Evolutionary conservation across 345 rosid species (phyloP).

Genomic region (Dovyalis caffra): DNA sequence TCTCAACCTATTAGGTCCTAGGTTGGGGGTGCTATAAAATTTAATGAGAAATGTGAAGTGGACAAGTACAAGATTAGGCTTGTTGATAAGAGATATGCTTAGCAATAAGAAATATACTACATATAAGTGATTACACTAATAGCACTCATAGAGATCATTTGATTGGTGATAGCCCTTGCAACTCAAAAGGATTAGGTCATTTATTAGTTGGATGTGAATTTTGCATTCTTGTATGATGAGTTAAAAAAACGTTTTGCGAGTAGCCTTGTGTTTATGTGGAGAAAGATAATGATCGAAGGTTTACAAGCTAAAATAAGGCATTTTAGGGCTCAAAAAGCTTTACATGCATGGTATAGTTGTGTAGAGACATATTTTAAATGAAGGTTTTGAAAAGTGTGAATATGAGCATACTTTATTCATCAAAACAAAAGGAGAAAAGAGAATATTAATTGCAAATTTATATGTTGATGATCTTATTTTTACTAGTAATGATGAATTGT

Average conservation of each 20-base stretch:
- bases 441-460: not conserved
- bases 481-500: too few relatives aligned
- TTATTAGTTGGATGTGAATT: not conserved
- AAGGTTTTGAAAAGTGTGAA: not conserved
- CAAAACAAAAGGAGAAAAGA: not conserved
- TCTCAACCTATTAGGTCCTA: too few relatives aligned
- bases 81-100: not conserved
- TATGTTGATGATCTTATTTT: not conserved
- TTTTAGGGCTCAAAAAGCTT: too few relatives aligned
- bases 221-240: not conserved
- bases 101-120: not conserved
- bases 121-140: too few relatives aligned
- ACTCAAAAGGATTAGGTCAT: not conserved
- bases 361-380: too few relatives aligned
- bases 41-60: not conserved
- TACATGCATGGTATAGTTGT: too few relatives aligned
- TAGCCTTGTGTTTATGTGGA: not conserved
- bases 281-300: not conserved
- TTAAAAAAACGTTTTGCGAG: not conserved
- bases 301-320: too few relatives aligned
- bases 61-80: not conserved
- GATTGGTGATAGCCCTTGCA: not conserved
- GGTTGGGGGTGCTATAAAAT: too few relatives aligned
- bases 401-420: too few relatives aligned
- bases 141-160: not conserved